Evolutionary conservation across 352 stramenopile genomes (phyloP).

Genomic region (Phytophthora tubulina): DNA sequence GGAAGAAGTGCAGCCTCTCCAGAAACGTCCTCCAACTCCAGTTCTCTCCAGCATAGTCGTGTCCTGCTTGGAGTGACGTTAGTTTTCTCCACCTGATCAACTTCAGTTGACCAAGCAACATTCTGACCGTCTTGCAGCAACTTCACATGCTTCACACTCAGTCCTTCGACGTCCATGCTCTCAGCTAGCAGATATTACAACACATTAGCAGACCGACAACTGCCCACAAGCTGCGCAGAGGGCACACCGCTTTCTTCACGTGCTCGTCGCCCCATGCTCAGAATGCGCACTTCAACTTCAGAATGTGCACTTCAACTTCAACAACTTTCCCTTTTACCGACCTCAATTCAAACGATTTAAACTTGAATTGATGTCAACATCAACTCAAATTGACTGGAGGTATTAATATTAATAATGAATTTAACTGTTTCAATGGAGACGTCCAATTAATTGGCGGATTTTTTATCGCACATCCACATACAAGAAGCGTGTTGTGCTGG

Average conservation of each 20-base stretch:
- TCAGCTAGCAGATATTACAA: not conserved
- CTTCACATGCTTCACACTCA: slow-evolving; percentile 31
- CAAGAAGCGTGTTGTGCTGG: too few species aligned
- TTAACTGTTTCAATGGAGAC: too few species aligned
- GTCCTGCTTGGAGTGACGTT: slow-evolving; percentile 9
- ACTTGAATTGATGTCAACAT: not conserved
- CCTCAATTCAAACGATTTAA: slow-evolving; percentile 8
- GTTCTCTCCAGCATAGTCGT: not conserved
- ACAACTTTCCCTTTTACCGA: not conserved
- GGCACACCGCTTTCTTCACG: slow-evolving; percentile 14
- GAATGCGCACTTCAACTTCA: slow-evolving; percentile 2
- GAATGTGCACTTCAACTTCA: slow-evolving; percentile 1
- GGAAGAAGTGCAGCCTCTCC: slow-evolving; percentile 28
- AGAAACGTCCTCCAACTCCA: slow-evolving; percentile 36
- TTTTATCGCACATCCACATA: too few species aligned
- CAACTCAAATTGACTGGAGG: slow-evolving; percentile 1
- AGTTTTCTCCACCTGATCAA: not conserved
- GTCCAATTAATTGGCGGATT: too few species aligned
- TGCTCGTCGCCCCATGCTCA: slow-evolving; percentile 31
- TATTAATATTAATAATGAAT: too few species aligned
- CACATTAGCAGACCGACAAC: not conserved
- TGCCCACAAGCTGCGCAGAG: not conserved
- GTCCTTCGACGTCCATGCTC: slow-evolving; percentile 1
- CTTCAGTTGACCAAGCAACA: not conserved
- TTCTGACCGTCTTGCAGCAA: slow-evolving; percentile 18